Base-by-base conservation (phyloP, 192 early-diverging fungal genomes). In the Haplosporangium gracile region DNA sequence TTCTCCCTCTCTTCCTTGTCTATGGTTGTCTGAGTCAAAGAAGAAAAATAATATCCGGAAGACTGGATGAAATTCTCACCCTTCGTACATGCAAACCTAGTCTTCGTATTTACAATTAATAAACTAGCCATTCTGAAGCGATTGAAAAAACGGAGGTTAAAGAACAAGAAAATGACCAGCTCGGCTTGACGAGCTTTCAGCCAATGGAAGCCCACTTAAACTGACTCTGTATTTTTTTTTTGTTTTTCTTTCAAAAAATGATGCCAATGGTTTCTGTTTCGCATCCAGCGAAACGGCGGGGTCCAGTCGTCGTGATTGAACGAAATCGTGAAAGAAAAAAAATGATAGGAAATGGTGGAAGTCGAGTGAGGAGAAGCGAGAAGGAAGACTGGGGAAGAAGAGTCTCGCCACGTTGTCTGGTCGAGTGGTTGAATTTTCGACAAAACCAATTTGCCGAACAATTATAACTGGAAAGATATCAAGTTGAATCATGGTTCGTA, bases 271-370 rank as follows among this genome's bases (percentile, higher is more conserved):
- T 45, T 40, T 45, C 71, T 72, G 71, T 72, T 72, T 72, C 71
- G n/a, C 26, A 45, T 72, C 38, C 71, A 72, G 71, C 71, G 43
- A 72, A 72, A 72, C 71, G 71, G 71, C 71, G 71, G 71, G 71
- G 71, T 45, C 39, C 24, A 29, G 26, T 40, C 45, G 11, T 5
- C 24, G 71, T 42, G 24, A 72, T 45, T 47, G 43, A 26, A 45
- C 4, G 60, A 29, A 13, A 26, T 15, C 11, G 9, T 15, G 29
- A 34, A 65, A 9, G 0, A 32, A 34, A 65, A 9, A 0, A 32
- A 51, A 11, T 65, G n/a, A 32, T 15, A 32, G 60, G 29, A 65
- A 11, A 65, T 1, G 15, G 26, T 13, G 26, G n/a, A 32, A 10
- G 11, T 15, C 9, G 60, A 15, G 26, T 8, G 55, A 55, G 55